Evolutionary conservation across 73 alveolate genomes (phyloP), one percentile per base, ranked within the genome.

Genomic region (Halteria grandinella): DNA sequence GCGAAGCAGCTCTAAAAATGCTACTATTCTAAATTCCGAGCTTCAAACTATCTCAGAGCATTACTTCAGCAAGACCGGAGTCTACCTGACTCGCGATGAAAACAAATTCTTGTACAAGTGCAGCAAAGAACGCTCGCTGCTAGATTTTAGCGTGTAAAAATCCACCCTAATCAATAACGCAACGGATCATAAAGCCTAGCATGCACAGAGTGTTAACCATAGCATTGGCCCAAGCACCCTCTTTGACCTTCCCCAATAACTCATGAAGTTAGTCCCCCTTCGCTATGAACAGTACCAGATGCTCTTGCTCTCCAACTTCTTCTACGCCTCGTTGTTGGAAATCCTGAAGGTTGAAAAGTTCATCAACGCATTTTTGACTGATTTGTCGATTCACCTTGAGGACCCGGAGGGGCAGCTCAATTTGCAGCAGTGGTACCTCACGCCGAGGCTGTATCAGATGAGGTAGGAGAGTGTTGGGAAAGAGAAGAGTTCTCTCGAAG

Each of bases 31-130:
- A 21, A 24, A 60, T 60, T 55, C 41, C 10, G 77, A 60, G 27
- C 36, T 18, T 29, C 28, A 40, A 31, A 37, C 45, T 18, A 28
- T 60, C 1, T 39, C 37, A 27, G 55, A 60, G 58, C 77, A 60
- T 60, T 60, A 60, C 27, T 60, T 60, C 21, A 57, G 55, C 6
- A 66, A 66, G 52, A 44, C 63, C 2, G 80, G 80, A 6, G 47
- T 66, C 17, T 66, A 66, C 21, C 37, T 66, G 27, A 18, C 43
- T 7, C 43, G 24, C 43, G n/a, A 10, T 1, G 51, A 44, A 33
- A 66, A 66, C 31, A 8, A 41, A 45, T 36, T 66, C 29, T 66
- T 44, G 39, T 66, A 25, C 66, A 47, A 66, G 32, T 66, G 80
- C 66, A 44, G 66, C 23, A 66, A 66, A 21, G 7, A 14, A 27